These are phyloP conservation scores for barley (Hordeum vulgare) DNA, from an alignment of 176 grass and related monocot genomes.

Conservation along the genomic window MorexV3_pseudomolecules_assembly NC_058519.1:254998793-254999292, in stretches of 20 bases:
- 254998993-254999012: background rate
- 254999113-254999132: constrained; percentile 3
- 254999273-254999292: background rate
- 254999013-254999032: background rate
- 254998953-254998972: background rate
- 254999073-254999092: background rate
- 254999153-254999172: background rate
- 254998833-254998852: background rate
- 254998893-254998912: background rate
- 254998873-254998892: background rate
- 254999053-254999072: background rate
- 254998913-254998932: background rate
- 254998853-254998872: background rate
- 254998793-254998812: background rate
- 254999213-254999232: background rate
- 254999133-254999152: background rate
- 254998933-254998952: background rate
- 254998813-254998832: background rate
- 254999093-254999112: background rate
- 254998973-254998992: constrained; percentile 4
- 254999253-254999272: constrained; percentile 7
- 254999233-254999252: background rate
- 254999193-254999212: background rate
- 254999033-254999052: background rate
- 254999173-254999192: background rate